A percentile compares a stretch with the other conserved stretches of the same genome.
Conservation (phyloP, 495 filamentous ascomycete species). For the Penicillium coffeae region DNA sequence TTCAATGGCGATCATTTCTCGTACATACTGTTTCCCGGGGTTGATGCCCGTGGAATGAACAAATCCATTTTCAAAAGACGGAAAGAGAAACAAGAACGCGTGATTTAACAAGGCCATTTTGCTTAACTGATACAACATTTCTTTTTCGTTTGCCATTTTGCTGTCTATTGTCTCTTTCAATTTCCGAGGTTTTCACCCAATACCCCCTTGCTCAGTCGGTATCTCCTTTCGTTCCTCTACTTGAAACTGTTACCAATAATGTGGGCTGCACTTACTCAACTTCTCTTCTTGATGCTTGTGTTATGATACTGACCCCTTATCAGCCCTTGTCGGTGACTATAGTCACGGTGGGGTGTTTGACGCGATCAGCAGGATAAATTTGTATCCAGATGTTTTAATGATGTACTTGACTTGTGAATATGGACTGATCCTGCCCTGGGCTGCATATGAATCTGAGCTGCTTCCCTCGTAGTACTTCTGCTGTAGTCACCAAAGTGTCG, state of each 20-base stretch:
- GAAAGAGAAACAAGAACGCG: slow-evolving; percentile 11
- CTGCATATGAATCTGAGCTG: too few species aligned
- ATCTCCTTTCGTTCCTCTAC: slow-evolving; percentile 20
- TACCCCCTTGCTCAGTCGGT: slow-evolving; percentile 37
- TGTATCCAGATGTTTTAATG: not conserved
- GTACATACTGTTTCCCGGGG: slow-evolving; percentile 23
- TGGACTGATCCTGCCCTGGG: too few species aligned
- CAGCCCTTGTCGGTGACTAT: slow-evolving; percentile 1
- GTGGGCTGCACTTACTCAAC: not conserved
- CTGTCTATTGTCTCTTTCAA: slow-evolving; percentile 4
- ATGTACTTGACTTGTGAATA: slow-evolving; percentile 12
- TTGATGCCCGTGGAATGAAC: slow-evolving; percentile 20
- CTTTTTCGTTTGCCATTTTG: slow-evolving; percentile 1
- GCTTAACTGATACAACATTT: slow-evolving; percentile 14
- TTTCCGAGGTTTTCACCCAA: slow-evolving; percentile 17
- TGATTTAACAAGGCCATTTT: not conserved
- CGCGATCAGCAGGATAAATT: slow-evolving; percentile 1
- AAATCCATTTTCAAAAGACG: slow-evolving; percentile 8
- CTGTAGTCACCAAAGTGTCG: too few species aligned
- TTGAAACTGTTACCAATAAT: slow-evolving; percentile 4
- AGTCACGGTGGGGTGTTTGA: not conserved
- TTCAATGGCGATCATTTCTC: slow-evolving; percentile 5
- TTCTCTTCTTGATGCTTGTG: slow-evolving; percentile 4
- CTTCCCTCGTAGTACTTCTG: too few species aligned
- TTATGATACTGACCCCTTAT: slow-evolving; percentile 2